phyloP scores from a whole-genome alignment of 176 grass and related monocot species.

The Chrysopogon serrulatus region DNA sequence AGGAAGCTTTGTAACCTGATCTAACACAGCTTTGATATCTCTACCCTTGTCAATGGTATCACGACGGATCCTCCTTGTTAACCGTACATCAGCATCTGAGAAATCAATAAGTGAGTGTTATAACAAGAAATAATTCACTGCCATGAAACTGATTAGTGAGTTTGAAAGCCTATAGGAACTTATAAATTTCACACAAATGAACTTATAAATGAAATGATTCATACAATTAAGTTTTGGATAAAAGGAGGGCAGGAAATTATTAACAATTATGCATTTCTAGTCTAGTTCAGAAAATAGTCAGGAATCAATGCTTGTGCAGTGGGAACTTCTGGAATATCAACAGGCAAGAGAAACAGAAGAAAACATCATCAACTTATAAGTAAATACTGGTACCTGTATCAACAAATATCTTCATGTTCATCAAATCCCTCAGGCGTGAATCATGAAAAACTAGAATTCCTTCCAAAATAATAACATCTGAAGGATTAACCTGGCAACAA shows the following conservation, averaged over 20 bases:
- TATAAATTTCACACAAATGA: background rate
- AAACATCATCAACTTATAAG: background rate
- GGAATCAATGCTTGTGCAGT: background rate
- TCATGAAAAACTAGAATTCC: constrained; percentile 98
- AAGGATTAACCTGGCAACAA: constrained; percentile 78
- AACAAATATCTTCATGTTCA: constrained; percentile 99
- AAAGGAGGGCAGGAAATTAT: background rate
- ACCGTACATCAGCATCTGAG: constrained; percentile 87
- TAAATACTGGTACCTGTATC: constrained; percentile 67
- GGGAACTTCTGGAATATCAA: background rate
- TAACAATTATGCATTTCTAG: background rate
- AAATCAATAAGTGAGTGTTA: constrained; percentile 7
- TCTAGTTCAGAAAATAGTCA: background rate
- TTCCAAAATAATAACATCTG: constrained; percentile 97
- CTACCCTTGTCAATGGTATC: constrained; percentile 85
- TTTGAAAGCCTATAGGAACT: constrained; percentile 6
- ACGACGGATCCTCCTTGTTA: constrained; percentile 79
- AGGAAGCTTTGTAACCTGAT: constrained; percentile 64
- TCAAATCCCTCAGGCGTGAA: constrained; percentile 79
- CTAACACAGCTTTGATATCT: constrained; percentile 88
- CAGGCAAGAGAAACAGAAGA: background rate
- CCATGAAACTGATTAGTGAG: background rate
- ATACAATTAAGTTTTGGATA: background rate
- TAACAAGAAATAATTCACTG: constrained; percentile 10
- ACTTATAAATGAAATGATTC: background rate